phyloP scores from a whole-genome alignment of 2,329 filamentous ascomycete genomes.

The Periconia digitata region DNA sequence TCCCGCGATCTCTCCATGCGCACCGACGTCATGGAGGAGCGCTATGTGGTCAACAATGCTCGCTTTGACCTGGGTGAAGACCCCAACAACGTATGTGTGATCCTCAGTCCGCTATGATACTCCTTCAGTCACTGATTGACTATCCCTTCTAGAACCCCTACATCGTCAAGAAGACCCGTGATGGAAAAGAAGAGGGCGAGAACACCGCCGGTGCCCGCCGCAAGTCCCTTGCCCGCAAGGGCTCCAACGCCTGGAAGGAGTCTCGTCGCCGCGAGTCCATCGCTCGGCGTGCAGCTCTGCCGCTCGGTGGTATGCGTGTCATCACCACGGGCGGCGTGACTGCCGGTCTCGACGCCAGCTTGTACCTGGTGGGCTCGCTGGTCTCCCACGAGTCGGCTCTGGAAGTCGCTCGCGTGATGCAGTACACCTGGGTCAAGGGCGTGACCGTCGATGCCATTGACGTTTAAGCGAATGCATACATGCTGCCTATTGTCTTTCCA shows the following conservation, averaged over 20 bases:
- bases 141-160: constrained; percentile 68
- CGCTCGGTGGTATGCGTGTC: constrained; percentile 68
- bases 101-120: neutral
- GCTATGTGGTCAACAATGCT: constrained; percentile 90
- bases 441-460: constrained; percentile 82
- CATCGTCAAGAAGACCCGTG: constrained; percentile 65
- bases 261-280: constrained; percentile 80
- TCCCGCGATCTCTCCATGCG: constrained; percentile 71
- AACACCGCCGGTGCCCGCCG: constrained; percentile 41
- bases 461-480: constrained; percentile 57
- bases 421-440: constrained; percentile 85
- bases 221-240: constrained; percentile 64
- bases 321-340: constrained; percentile 79
- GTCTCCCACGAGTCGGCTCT: constrained; percentile 75
- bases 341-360: constrained; percentile 77
- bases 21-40: constrained; percentile 79
- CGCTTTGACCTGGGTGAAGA: constrained; percentile 79
- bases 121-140: neutral
- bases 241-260: constrained; percentile 78
- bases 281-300: constrained; percentile 74
- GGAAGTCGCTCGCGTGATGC: constrained; percentile 73
- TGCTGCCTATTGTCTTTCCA: neutral
- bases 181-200: constrained; percentile 44
- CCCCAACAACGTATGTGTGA: constrained; percentile 61
- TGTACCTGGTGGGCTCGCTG: constrained; percentile 83